Evolutionary conservation across 73 alveolate species (phyloP).

Genomic region (Diophrys sp.): DNA sequence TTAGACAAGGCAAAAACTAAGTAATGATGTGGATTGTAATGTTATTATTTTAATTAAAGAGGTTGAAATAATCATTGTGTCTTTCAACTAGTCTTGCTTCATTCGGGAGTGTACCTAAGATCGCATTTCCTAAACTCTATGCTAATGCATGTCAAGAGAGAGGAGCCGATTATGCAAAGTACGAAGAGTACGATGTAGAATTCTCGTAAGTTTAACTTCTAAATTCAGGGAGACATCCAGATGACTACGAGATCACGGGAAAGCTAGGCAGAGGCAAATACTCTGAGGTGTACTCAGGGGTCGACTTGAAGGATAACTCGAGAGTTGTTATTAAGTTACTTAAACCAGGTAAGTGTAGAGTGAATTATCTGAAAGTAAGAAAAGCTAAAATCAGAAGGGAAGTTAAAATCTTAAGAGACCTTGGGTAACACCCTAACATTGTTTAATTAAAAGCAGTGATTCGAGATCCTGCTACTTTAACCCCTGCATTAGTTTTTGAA

Average conservation of each 20-base stretch:
- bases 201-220: background rate
- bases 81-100: no score
- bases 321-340: slow-evolving; percentile 65
- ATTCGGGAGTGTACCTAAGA: background rate
- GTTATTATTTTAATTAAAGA: no score
- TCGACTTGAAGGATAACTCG: slow-evolving; percentile 42
- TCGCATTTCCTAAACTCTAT: background rate
- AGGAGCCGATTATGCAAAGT: background rate
- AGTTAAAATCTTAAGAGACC: slow-evolving; percentile 37
- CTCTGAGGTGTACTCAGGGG: slow-evolving; percentile 86
- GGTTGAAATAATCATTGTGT: no score
- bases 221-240: slow-evolving; percentile 18
- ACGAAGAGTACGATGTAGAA: background rate
- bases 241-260: slow-evolving; percentile 75
- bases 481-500: slow-evolving; percentile 71
- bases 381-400: slow-evolving; percentile 30
- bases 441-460: slow-evolving; percentile 59
- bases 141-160: background rate
- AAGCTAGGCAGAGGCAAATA: slow-evolving; percentile 89
- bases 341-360: slow-evolving; percentile 76
- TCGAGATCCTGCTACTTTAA: slow-evolving; percentile 68
- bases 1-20: no score
- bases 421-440: slow-evolving; percentile 60
- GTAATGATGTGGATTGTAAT: no score
- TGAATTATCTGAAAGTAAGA: background rate